Conservation (phyloP, 2,329 filamentous ascomycete genomes). For the Rachicladosporium sp. region DNA sequence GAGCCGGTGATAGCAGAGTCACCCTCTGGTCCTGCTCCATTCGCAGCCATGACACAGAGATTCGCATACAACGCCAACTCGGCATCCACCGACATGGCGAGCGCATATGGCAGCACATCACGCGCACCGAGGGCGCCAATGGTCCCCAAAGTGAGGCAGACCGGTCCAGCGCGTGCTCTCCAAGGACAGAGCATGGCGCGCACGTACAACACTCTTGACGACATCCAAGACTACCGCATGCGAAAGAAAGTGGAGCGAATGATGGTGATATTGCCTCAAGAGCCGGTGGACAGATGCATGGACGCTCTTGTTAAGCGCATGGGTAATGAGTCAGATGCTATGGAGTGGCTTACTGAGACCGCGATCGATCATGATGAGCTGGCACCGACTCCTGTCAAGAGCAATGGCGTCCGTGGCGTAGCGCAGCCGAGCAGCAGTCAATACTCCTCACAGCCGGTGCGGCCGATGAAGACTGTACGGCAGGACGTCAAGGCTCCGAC, state of each 20-base stretch:
- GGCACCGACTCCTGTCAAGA: conserved; percentile 5
- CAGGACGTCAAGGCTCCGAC: conserved; percentile 43
- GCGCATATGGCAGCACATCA: conserved; percentile 24
- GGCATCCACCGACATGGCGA: conserved; percentile 29
- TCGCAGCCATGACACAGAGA: conserved; percentile 3
- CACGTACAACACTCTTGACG: conserved; percentile 33
- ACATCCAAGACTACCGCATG: conserved; percentile 39
- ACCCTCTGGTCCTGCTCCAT: conserved; percentile 8
- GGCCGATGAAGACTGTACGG: conserved; percentile 34
- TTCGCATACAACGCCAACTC: conserved; percentile 1
- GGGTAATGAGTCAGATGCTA: conserved; percentile 44
- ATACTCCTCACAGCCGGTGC: conserved; percentile 8
- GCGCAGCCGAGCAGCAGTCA: conserved; percentile 6
- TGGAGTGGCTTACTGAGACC: conserved; percentile 32
- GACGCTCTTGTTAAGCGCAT: conserved; percentile 38
- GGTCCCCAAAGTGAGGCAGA: not conserved
- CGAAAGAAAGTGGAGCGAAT: conserved; percentile 42
- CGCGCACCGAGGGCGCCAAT: conserved; percentile 10
- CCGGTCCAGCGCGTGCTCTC: not conserved
- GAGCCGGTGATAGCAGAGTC: conserved; percentile 16
- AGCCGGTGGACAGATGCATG: conserved; percentile 35
- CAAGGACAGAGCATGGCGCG: conserved; percentile 20
- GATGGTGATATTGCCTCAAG: conserved; percentile 33
- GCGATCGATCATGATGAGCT: conserved; percentile 16
- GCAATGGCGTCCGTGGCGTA: conserved; percentile 1